Conservation (phyloP, 164 flowering plant species). For the Nymphaea colorata region DNA sequence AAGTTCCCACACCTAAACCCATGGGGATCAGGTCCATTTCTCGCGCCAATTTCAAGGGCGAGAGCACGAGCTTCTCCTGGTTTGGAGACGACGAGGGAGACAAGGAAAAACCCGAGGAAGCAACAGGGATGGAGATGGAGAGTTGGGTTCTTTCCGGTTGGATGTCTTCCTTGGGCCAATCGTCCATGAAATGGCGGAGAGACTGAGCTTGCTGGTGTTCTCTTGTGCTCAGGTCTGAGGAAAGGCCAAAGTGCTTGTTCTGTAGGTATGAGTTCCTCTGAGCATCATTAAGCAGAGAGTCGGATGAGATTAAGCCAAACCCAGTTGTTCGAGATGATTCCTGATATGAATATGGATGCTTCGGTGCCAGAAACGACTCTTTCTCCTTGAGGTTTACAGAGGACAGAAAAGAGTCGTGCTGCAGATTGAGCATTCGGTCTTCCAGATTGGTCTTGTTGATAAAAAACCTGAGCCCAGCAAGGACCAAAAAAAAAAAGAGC, state of each 20-base stretch:
- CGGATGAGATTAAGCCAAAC: background rate
- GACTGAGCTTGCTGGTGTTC: background rate
- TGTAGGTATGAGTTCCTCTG: conserved; percentile 18
- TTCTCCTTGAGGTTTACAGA: background rate
- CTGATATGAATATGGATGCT: background rate
- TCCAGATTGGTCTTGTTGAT: background rate
- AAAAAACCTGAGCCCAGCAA: background rate
- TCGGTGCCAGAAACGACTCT: background rate
- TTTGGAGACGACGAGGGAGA: conserved; percentile 36
- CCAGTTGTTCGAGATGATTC: background rate
- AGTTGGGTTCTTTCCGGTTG: conserved; percentile 64
- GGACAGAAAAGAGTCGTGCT: background rate
- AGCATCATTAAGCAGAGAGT: background rate
- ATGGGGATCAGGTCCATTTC: conserved; percentile 48
- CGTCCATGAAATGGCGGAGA: conserved; percentile 35
- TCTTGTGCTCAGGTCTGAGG: background rate
- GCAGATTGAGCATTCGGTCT: background rate
- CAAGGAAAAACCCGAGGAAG: conserved; percentile 39
- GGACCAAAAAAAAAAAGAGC: background rate
- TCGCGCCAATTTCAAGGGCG: conserved; percentile 42
- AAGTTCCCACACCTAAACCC: conserved; percentile 44
- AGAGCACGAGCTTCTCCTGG: conserved; percentile 37
- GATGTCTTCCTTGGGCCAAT: conserved; percentile 54
- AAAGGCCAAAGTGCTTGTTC: conserved; percentile 1
- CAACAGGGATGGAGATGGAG: conserved; percentile 66